A percentile compares a stretch with the other conserved stretches of the same genome.
Evolutionary conservation across 345 rosid genomes (phyloP).

Genomic region (Eucalyptus polyanthemos): DNA sequence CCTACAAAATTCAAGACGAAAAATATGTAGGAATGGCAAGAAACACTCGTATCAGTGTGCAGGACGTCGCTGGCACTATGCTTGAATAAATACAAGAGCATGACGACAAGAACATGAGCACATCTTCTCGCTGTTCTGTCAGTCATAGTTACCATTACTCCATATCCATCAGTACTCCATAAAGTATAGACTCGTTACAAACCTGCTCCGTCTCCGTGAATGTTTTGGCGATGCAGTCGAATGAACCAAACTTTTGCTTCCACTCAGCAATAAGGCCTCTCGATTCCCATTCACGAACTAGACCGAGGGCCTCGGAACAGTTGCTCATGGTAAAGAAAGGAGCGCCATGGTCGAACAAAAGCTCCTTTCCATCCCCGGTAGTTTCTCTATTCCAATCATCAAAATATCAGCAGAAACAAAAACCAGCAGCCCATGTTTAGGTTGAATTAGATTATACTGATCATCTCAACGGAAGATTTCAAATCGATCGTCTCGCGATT

Average conservation of each 20-base stretch:
- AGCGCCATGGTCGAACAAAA: slow-evolving; percentile 82
- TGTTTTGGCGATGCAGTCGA: slow-evolving; percentile 37
- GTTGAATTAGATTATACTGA: not conserved
- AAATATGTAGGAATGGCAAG: not conserved
- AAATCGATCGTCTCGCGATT: not conserved
- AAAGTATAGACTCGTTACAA: not conserved
- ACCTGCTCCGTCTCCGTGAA: slow-evolving; percentile 51
- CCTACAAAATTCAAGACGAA: slow-evolving; percentile 16
- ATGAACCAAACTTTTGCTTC: slow-evolving; percentile 49
- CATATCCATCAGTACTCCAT: not conserved
- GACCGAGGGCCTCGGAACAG: slow-evolving; percentile 28
- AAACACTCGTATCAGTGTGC: not conserved
- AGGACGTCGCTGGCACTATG: not conserved
- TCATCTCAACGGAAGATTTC: not conserved
- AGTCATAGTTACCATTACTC: not conserved
- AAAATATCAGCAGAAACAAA: not conserved
- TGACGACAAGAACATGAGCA: not conserved
- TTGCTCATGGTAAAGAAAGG: slow-evolving; percentile 48
- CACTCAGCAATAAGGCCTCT: slow-evolving; percentile 62
- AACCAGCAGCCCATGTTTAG: not conserved
- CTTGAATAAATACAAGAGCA: not conserved
- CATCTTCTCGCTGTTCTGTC: not conserved
- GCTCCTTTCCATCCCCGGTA: slow-evolving; percentile 50
- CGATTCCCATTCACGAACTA: slow-evolving; percentile 65
- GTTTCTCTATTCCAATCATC: slow-evolving; percentile 33